These are phyloP conservation scores for Quercus parvula DNA, from an alignment of 306 rosid genomes.

Conservation along the genomic window DNA sequence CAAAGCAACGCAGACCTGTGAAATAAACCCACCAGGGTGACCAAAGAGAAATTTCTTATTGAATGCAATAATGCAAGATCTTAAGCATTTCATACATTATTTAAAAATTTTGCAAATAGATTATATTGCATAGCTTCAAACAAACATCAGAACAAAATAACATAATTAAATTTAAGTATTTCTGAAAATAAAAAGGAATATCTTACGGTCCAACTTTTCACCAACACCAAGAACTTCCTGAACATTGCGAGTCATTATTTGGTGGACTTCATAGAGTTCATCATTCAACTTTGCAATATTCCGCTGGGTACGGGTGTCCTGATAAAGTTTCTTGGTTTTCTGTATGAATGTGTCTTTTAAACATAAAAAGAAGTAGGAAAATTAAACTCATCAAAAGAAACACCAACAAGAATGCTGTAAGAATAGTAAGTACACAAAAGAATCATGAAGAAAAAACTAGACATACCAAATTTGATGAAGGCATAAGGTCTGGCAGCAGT, in stretches of 20 bases:
- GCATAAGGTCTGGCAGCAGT: conserved; percentile 99
- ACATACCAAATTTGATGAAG: conserved; percentile 92
- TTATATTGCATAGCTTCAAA: neutral
- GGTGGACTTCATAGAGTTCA: conserved; percentile 99
- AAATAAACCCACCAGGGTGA: neutral
- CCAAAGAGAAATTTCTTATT: neutral
- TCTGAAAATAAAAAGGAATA: conserved; percentile 14
- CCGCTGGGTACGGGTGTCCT: conserved; percentile 95
- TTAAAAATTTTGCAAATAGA: neutral
- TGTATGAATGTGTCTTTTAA: conserved; percentile 84
- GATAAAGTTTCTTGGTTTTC: conserved; percentile 97
- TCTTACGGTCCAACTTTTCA: conserved; percentile 98
- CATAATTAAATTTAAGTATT: conserved; percentile 2
- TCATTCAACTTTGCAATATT: conserved; percentile 96
- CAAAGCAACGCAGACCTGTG: neutral
- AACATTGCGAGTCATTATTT: conserved; percentile 98
- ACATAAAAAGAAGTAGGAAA: conserved; percentile 22
- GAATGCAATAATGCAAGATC: neutral
- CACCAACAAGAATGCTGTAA: neutral
- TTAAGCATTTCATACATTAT: neutral
- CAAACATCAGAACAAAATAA: conserved; percentile 18
- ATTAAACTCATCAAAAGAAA: conserved; percentile 24
- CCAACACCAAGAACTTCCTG: conserved; percentile 99
- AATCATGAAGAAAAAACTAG: conserved; percentile 1
- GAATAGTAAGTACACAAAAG: neutral